Evolutionary conservation across 257 asterid species (phyloP).

Genomic region (Coffea eugenioides): DNA sequence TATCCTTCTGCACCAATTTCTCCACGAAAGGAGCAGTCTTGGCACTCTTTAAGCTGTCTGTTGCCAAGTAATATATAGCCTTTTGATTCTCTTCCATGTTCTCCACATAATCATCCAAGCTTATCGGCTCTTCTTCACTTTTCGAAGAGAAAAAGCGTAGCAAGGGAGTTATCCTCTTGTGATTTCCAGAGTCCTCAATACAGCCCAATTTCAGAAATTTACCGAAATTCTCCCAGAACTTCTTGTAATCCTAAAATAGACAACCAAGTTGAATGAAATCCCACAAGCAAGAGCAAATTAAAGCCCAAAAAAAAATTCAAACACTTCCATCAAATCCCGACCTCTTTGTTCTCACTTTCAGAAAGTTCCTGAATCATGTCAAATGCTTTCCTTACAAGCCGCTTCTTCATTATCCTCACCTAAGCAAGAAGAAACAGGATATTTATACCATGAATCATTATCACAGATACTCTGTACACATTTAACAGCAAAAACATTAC

Average conservation of each 20-base stretch:
- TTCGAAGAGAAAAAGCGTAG: constrained; percentile 89
- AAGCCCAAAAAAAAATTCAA: background rate
- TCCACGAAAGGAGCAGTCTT: constrained; percentile 95
- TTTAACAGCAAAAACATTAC: background rate
- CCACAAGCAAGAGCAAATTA: background rate
- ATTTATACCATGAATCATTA: background rate
- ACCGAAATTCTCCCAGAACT: constrained; percentile 98
- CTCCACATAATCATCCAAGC: constrained; percentile 89
- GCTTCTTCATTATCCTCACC: constrained; percentile 98
- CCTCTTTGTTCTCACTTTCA: constrained; percentile 93
- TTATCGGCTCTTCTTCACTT: constrained; percentile 81
- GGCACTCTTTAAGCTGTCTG: constrained; percentile 97
- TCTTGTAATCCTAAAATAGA: constrained; percentile 77
- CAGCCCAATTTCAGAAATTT: constrained; percentile 92
- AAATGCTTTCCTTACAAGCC: constrained; percentile 93
- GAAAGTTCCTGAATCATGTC: constrained; percentile 99
- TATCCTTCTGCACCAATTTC: constrained; percentile 81
- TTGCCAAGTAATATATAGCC: constrained; percentile 88
- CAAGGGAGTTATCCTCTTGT: constrained; percentile 79
- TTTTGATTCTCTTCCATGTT: constrained; percentile 94
- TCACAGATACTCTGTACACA: background rate
- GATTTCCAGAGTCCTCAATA: constrained; percentile 94
- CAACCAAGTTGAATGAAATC: constrained; percentile 6
- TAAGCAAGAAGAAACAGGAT: constrained; percentile 17
- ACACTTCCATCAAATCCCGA: constrained; percentile 21